phyloP scores from a whole-genome alignment of 129 eudicot genomes.

The Tagetes erecta region DNA sequence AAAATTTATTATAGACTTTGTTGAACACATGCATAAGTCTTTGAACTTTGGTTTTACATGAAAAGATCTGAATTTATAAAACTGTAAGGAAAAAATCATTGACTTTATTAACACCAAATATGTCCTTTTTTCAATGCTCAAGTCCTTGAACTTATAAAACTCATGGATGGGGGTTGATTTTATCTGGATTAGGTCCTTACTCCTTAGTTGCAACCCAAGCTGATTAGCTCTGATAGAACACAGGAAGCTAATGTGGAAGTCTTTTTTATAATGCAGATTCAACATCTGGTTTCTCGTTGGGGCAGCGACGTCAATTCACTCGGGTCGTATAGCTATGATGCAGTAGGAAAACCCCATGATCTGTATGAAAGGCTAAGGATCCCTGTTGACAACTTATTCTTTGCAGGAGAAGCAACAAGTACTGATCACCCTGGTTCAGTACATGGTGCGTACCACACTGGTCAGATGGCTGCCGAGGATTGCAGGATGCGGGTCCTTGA shows the following conservation, averaged over 20 bases:
- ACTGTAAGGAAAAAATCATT: no score
- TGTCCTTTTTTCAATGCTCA: not conserved
- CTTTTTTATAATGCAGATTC: constrained; percentile 61
- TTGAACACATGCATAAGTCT: no score
- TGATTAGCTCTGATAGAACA: not conserved
- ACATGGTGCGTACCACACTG: constrained; percentile 96
- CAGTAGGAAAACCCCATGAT: constrained; percentile 95
- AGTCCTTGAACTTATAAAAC: not conserved
- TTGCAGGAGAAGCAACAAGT: constrained; percentile 99
- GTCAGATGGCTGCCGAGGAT: constrained; percentile 93
- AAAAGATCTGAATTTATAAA: no score
- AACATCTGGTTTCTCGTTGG: constrained; percentile 92
- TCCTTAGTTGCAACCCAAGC: no score
- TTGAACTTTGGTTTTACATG: no score
- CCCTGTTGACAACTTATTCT: constrained; percentile 93
- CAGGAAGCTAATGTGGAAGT: not conserved
- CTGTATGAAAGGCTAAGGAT: constrained; percentile 87
- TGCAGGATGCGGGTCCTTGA: constrained; percentile 94
- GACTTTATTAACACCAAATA: no score
- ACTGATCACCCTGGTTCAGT: constrained; percentile 90
- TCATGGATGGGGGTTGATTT: not conserved
- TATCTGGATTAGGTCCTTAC: no score
- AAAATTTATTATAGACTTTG: not conserved
- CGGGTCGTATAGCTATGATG: constrained; percentile 93
- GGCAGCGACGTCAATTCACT: constrained; percentile 80